A percentile compares a stretch with the other conserved stretches of the same genome.
phyloP scores from a whole-genome alignment of 2,329 filamentous ascomycete genomes.

The Phialocephala sp. region DNA sequence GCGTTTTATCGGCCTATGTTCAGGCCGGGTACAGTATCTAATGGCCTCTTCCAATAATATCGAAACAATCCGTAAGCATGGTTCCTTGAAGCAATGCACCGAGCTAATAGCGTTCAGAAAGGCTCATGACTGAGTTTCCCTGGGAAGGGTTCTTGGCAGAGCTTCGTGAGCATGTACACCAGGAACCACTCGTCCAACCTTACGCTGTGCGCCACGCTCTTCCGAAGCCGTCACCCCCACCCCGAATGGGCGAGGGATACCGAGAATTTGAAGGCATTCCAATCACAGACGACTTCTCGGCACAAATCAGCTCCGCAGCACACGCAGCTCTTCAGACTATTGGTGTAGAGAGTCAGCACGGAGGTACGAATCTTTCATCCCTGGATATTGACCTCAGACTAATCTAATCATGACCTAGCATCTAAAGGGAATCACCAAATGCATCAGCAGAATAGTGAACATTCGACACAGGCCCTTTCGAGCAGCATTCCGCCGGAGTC shows the following conservation, averaged over 20 bases:
- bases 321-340: conserved; percentile 28
- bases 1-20: conserved; percentile 62
- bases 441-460: neutral
- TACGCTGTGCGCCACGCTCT: conserved; percentile 47
- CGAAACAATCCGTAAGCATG: conserved; percentile 45
- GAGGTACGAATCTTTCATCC: neutral
- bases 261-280: neutral
- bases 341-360: conserved; percentile 8
- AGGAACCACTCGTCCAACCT: conserved; percentile 56
- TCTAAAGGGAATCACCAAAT: neutral
- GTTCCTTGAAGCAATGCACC: neutral
- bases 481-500: conserved; percentile 46
- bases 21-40: conserved; percentile 61
- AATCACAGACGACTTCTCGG: conserved; percentile 28
- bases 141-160: conserved; percentile 69
- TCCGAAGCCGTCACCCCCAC: conserved; percentile 32
- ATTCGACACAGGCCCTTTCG: neutral
- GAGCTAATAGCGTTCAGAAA: conserved; percentile 37
- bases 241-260: neutral
- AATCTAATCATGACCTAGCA: neutral
- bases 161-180: conserved; percentile 61
- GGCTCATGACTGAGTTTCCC: conserved; percentile 62
- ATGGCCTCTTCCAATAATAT: conserved; percentile 58
- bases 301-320: conserved; percentile 24
- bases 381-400: conserved; percentile 11